phyloP scores from a whole-genome alignment of 2,329 filamentous ascomycete species.

The Monosporascus sp. region DNA sequence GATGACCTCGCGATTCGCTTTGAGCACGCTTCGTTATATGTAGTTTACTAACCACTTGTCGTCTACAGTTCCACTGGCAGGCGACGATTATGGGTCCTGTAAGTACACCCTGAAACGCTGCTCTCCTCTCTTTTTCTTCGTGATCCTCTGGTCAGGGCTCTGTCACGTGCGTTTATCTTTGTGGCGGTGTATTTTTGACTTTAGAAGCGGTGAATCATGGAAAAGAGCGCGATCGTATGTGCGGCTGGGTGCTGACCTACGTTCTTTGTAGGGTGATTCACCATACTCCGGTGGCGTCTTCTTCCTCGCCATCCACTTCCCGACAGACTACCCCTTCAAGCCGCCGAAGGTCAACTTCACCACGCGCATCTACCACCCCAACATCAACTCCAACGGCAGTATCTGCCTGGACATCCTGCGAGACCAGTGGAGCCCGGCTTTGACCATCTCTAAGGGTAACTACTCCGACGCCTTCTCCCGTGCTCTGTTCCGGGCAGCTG shows the following conservation, averaged over 20 bases:
- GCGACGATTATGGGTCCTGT: constrained; percentile 99
- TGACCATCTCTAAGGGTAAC: constrained; percentile 97
- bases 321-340: constrained; percentile 99
- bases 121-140: neutral
- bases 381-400: constrained; percentile 99
- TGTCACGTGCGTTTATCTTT: too few species aligned
- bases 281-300: constrained; percentile 98
- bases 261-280: constrained; percentile 69
- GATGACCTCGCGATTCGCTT: constrained; percentile 7
- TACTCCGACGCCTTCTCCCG: constrained; percentile 1
- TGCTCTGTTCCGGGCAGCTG: neutral
- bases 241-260: constrained; percentile 23
- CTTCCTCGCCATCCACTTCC: constrained; percentile 98
- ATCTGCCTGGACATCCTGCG: constrained; percentile 98
- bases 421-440: constrained; percentile 97
- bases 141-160: too few species aligned
- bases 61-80: constrained; percentile 94
- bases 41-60: constrained; percentile 26
- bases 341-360: constrained; percentile 99
- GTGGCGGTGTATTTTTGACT: too few species aligned
- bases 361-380: constrained; percentile 98
- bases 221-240: neutral
- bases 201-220: neutral
- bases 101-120: constrained; percentile 42
- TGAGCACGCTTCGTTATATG: neutral